Conservation (phyloP, 805 yeast species). For the Cyberlindnera lachancei region DNA sequence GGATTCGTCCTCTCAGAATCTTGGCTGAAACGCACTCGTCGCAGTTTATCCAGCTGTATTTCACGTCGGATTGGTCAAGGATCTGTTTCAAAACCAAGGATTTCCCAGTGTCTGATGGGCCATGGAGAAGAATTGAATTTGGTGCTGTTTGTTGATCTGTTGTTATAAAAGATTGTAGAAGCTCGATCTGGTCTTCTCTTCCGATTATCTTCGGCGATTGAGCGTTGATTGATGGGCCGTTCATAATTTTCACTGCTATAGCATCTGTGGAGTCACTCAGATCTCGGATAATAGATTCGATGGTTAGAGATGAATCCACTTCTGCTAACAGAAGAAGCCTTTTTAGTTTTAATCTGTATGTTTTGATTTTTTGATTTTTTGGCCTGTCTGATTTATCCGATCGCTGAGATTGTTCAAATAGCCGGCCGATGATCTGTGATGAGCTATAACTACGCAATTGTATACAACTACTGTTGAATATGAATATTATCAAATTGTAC, state of each 20-base stretch:
- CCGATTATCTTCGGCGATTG: constrained; percentile 3
- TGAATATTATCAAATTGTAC: too few species aligned
- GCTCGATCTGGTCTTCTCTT: constrained; percentile 13
- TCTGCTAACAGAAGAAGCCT: too few species aligned
- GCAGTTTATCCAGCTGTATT: constrained; percentile 15
- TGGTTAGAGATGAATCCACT: too few species aligned
- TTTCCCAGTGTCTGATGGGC: constrained; percentile 20
- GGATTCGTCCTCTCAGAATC: constrained; percentile 17
- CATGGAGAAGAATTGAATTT: constrained; percentile 7
- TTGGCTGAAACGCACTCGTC: constrained; percentile 22
- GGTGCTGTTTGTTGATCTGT: constrained; percentile 6
- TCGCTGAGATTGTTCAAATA: too few species aligned
- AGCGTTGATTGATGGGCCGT: not conserved
- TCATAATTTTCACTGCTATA: not conserved
- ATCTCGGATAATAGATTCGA: too few species aligned
- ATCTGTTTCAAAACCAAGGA: constrained; percentile 10
- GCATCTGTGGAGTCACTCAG: too few species aligned
- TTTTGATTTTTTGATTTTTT: too few species aligned
- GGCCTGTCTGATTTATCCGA: too few species aligned
- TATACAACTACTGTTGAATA: too few species aligned
- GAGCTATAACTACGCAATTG: too few species aligned
- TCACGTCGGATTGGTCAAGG: constrained; percentile 5
- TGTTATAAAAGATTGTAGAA: constrained; percentile 13
- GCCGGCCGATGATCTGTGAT: too few species aligned
- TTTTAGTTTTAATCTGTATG: too few species aligned